phyloP scores from a whole-genome alignment of 2,329 filamentous ascomycete species.

The Aureobasidium namibiae region DNA sequence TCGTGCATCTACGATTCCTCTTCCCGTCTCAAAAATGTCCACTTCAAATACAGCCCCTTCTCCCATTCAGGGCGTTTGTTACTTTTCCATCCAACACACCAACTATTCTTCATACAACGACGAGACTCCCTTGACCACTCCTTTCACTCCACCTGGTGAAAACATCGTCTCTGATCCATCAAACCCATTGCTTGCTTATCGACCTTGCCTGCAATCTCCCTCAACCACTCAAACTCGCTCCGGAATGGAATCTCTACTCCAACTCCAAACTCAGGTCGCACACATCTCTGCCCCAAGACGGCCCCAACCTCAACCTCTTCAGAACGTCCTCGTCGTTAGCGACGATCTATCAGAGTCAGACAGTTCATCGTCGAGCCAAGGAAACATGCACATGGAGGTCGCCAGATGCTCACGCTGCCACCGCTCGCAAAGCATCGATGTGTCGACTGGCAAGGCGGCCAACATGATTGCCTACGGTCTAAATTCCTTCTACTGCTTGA shows the following conservation, averaged over 20 bases:
- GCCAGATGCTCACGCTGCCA: slow-evolving; percentile 30
- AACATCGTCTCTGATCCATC: slow-evolving; percentile 12
- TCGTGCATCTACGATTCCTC: slow-evolving; percentile 4
- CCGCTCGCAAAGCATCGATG: slow-evolving; percentile 26
- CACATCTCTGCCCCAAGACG: slow-evolving; percentile 19
- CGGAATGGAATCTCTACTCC: slow-evolving; percentile 23
- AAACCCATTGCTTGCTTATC: slow-evolving; percentile 20
- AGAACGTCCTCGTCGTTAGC: slow-evolving; percentile 26
- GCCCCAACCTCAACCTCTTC: slow-evolving; percentile 25
- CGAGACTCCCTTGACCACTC: slow-evolving; percentile 11
- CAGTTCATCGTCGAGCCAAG: background rate
- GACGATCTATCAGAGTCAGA: slow-evolving; percentile 15
- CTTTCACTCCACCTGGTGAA: background rate
- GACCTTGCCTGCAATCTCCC: slow-evolving; percentile 12
- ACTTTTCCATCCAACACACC: slow-evolving; percentile 12
- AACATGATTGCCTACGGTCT: slow-evolving; percentile 31
- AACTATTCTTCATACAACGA: slow-evolving; percentile 5
- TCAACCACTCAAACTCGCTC: background rate
- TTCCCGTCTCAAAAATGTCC: slow-evolving; percentile 1
- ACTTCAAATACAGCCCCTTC: background rate
- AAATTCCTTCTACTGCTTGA: slow-evolving; percentile 30
- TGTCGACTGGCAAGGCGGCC: slow-evolving; percentile 24
- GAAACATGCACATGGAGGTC: slow-evolving; percentile 10
- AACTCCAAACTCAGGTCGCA: slow-evolving; percentile 26
- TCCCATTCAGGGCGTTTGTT: slow-evolving; percentile 3